Evolutionary conservation across 2,329 filamentous ascomycete species (phyloP).

Genomic region (Shiraia bambusicola): DNA sequence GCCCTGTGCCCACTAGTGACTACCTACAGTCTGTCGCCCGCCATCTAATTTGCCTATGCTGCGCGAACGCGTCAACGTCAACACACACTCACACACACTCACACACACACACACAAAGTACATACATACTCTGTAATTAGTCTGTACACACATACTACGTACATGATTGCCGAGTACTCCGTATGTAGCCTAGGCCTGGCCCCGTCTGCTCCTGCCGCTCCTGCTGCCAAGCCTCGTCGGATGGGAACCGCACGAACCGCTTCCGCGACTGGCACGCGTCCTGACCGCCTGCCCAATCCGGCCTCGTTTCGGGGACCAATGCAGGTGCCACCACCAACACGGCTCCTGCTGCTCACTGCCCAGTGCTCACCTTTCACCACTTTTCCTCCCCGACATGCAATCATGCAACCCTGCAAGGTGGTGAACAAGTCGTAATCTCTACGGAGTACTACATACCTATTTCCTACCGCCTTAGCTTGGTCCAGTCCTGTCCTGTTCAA

Average conservation of each 20-base stretch:
- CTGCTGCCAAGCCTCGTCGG: not conserved
- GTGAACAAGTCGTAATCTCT: no score
- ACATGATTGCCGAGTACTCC: no score
- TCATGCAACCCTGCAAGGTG: no score
- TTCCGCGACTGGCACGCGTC: slow-evolving; percentile 3
- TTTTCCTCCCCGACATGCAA: not conserved
- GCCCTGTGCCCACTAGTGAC: not conserved
- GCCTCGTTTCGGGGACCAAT: slow-evolving; percentile 7
- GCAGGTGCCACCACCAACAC: slow-evolving; percentile 1
- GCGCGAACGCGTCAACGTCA: not conserved
- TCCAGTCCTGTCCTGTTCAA: no score
- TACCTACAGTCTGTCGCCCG: not conserved
- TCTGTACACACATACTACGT: no score
- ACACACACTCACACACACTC: no score
- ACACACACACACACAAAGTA: no score
- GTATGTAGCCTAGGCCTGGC: not conserved
- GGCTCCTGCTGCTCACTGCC: not conserved
- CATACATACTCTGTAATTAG: no score
- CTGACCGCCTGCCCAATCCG: slow-evolving; percentile 21
- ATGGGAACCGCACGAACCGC: slow-evolving; percentile 1
- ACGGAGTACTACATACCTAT: no score
- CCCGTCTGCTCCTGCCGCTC: not conserved
- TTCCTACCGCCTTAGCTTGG: no score
- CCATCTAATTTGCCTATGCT: not conserved
- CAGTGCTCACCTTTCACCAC: not conserved